Evolutionary conservation across 139 green algal genomes (phyloP).

Genomic region (Tetratostichococcus sp.): DNA sequence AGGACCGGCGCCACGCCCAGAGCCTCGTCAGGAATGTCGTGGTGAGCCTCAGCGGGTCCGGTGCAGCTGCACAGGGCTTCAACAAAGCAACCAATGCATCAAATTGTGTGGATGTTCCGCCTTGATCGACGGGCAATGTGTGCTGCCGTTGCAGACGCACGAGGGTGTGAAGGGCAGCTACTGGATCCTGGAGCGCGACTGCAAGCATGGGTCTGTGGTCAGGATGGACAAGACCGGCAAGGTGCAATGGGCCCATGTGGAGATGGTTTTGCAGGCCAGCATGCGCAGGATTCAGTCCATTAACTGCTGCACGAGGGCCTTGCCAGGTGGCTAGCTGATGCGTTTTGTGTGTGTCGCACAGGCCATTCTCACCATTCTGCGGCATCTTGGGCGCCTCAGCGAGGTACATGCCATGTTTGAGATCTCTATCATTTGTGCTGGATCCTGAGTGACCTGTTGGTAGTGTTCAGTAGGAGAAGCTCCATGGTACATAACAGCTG

Average conservation of each 20-base stretch:
- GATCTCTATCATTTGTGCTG: not conserved
- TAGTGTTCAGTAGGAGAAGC: too few species aligned
- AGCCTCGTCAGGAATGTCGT: slow-evolving; percentile 46
- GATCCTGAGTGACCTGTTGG: too few species aligned
- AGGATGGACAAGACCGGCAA: slow-evolving; percentile 71
- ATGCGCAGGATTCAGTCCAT: too few species aligned
- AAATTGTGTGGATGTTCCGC: not conserved
- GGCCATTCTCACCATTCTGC: slow-evolving; percentile 62
- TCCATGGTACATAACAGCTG: too few species aligned
- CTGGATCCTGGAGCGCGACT: slow-evolving; percentile 65
- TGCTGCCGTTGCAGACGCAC: slow-evolving; percentile 29
- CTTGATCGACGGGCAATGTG: not conserved
- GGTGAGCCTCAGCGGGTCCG: slow-evolving; percentile 19
- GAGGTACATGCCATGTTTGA: too few species aligned
- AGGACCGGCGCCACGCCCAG: slow-evolving; percentile 57
- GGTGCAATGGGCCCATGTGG: not conserved
- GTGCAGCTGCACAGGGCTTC: slow-evolving; percentile 6
- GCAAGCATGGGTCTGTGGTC: slow-evolving; percentile 47
- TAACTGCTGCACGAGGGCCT: too few species aligned
- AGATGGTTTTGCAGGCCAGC: too few species aligned
- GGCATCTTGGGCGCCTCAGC: slow-evolving; percentile 57
- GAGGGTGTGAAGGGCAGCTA: slow-evolving; percentile 48
- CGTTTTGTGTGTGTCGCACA: too few species aligned
- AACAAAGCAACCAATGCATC: not conserved
- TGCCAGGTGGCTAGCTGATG: too few species aligned